phyloP scores from a whole-genome alignment of 164 flowering plant species.

The Umbellularia californica region DNA sequence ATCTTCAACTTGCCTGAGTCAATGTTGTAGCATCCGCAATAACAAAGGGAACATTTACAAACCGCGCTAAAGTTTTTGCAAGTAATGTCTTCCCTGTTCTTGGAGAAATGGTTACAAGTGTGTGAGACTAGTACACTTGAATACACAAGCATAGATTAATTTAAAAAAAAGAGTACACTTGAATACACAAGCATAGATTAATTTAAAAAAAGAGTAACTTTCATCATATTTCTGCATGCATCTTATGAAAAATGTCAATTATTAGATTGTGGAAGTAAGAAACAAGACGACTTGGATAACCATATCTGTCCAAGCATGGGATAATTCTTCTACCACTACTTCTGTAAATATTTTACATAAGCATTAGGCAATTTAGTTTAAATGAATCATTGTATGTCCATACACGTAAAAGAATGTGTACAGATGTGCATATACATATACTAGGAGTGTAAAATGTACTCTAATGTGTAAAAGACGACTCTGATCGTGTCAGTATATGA shows the following conservation, averaged over 20 bases:
- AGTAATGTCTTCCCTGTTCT: conserved; percentile 98
- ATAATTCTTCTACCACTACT: not conserved
- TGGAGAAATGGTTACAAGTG: conserved; percentile 36
- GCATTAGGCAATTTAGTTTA: not conserved
- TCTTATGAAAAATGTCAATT: not conserved
- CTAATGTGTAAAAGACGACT: not conserved
- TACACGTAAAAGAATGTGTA: not conserved
- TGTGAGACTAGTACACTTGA: conserved; percentile 12
- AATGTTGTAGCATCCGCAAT: conserved; percentile 97
- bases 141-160: not conserved
- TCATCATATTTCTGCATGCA: conserved; percentile 1
- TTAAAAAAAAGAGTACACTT: not conserved
- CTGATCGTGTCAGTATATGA: not conserved
- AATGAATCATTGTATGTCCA: not conserved
- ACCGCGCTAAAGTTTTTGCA: conserved; percentile 90
- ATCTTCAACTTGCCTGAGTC: conserved; percentile 60
- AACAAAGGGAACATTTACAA: conserved; percentile 95
- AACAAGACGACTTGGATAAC: not conserved
- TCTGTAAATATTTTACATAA: not conserved
- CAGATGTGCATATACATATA: not conserved
- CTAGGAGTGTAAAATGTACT: too few relatives aligned
- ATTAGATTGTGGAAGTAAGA: not conserved
- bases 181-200: not conserved
- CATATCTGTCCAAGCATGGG: not conserved
- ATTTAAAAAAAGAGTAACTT: not conserved